A percentile compares a stretch with the other conserved stretches of the same genome.
These are phyloP conservation scores for Zygnema cylindricum DNA, from an alignment of 139 green algal species.

Conservation along the genomic window DNA sequence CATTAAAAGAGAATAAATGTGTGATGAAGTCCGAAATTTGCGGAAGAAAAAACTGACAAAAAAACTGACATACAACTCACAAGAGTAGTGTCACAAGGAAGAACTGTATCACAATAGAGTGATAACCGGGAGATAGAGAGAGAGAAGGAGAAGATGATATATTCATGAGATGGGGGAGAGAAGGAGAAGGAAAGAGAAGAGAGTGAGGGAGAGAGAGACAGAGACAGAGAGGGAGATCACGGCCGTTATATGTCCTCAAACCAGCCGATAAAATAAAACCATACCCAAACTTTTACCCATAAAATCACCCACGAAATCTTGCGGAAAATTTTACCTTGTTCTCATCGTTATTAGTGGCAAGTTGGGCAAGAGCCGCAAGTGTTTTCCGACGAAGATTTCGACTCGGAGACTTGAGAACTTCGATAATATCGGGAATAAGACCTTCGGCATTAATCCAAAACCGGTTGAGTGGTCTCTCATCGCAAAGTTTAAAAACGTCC, in stretches of 20 bases:
- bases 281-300: too few species aligned
- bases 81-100: too few species aligned
- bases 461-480: slow-evolving; percentile 36
- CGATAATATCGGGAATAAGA: slow-evolving; percentile 26
- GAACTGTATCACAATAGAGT: too few species aligned
- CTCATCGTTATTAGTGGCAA: slow-evolving; percentile 46
- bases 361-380: slow-evolving; percentile 39
- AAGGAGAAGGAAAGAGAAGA: too few species aligned
- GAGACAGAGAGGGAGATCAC: background rate
- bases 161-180: too few species aligned
- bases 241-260: background rate
- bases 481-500: slow-evolving; percentile 45
- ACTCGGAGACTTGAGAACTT: slow-evolving; percentile 38
- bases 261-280: background rate
- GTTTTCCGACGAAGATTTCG: slow-evolving; percentile 48
- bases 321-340: slow-evolving; percentile 56
- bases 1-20: too few species aligned
- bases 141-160: too few species aligned
- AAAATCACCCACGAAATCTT: too few species aligned
- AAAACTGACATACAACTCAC: too few species aligned
- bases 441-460: slow-evolving; percentile 47
- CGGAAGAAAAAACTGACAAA: too few species aligned
- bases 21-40: too few species aligned
- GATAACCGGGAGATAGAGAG: too few species aligned
- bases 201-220: background rate